phyloP scores from a whole-genome alignment of 148 eudicot species.

The Camellia granthamiana region DNA sequence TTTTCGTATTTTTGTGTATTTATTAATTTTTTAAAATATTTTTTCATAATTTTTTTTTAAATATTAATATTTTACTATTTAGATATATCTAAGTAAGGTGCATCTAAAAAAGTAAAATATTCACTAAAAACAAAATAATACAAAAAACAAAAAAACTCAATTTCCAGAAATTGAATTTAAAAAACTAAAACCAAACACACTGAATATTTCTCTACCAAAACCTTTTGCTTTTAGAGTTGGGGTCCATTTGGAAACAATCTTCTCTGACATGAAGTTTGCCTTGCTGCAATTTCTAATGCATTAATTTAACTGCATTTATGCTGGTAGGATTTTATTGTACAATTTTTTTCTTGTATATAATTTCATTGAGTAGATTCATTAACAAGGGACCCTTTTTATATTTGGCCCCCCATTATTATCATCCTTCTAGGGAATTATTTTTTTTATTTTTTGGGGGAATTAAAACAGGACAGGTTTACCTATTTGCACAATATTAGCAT shows the following conservation, averaged over 20 bases:
- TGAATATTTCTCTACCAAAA: not conserved
- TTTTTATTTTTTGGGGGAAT: not conserved
- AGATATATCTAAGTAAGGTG: too few species aligned
- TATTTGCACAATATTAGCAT: not conserved
- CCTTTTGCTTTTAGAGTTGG: not conserved
- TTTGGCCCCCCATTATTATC: not conserved
- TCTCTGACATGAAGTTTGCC: not conserved
- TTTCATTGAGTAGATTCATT: not conserved
- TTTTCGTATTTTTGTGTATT: too few species aligned
- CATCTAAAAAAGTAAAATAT: too few species aligned
- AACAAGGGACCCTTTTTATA: not conserved
- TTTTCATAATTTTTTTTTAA: too few species aligned
- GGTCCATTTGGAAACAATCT: constrained; percentile 2
- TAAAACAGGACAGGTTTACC: not conserved
- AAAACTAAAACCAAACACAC: too few species aligned
- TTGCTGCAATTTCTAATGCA: too few species aligned
- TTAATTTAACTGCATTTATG: not conserved
- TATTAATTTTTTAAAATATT: too few species aligned
- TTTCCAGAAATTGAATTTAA: too few species aligned
- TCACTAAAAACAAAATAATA: too few species aligned
- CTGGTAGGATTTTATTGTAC: not conserved
- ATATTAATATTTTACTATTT: too few species aligned
- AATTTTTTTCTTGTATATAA: too few species aligned
- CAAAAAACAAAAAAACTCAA: too few species aligned
- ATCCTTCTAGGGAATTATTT: not conserved